Base-by-base conservation (phyloP, 2,329 filamentous ascomycete genomes). In the Achaetomium macrosporum region DNA sequence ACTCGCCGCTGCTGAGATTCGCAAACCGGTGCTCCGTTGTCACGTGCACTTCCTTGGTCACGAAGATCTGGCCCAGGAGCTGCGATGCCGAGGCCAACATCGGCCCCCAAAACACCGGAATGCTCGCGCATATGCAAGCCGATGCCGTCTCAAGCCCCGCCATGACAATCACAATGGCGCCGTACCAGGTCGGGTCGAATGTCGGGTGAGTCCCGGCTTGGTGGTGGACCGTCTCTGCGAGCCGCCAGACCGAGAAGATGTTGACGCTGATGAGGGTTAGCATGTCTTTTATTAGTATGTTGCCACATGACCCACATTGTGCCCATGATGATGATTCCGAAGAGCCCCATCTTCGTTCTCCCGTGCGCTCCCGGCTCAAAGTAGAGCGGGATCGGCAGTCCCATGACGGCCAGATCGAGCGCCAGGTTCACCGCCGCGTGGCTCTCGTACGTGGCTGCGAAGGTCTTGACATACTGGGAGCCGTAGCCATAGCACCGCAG, bases 171-270 rank as follows among this genome's bases (percentile, higher is more conserved):
- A 48, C 54, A 44, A 58, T 47, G 11, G 61, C 55, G 3, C 59
- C 65, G 50, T 69, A 68, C 65, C 66, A 69, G 25, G 65, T 65
- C 42, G 65, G 65, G 47, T 69, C 67, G 47, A 66, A 61, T 0
- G 63, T 68, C 6, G 66, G 67, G 45, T 57, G 61, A 0, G 65
- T 67, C 3, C 61, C 63, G 11, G 63, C 64, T 45, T 59, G 56
- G 52, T 68, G 63, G 19, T 65, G 55, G 17, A 68, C 47, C 19
- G 68, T 63, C 17, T 63, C 64, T 6, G 60, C 50, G 12, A 69
- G 59, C 9, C 67, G 65, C 62, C 65, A 66, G n/a, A 63, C 59
- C 3, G 66, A 66, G 50, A 68, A 58, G 29, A 60, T 56, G 47
- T 67, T 56, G 43, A 59, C 55, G 2, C 47, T 47, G 43, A 10